These are phyloP conservation scores for Hyaloperonospora brassicae DNA, from an alignment of 352 stramenopile species.

Conservation along the genomic window DNA sequence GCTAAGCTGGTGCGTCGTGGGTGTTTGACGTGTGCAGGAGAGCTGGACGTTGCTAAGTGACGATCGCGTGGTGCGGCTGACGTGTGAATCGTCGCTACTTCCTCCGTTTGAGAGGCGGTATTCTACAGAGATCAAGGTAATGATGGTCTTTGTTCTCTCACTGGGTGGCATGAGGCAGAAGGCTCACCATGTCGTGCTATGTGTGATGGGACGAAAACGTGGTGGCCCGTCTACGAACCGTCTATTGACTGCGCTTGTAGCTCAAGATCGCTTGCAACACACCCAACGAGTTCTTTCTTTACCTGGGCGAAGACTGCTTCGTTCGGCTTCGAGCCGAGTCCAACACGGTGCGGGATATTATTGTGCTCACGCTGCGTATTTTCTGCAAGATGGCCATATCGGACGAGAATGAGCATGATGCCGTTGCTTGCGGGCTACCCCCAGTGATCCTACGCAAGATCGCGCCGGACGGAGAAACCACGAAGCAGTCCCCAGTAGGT, in stretches of 20 bases:
- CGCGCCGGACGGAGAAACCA: conserved; percentile 29
- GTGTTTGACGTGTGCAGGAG: conserved; percentile 32
- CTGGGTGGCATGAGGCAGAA: not conserved
- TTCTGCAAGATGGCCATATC: conserved; percentile 60
- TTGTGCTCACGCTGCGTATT: conserved; percentile 69
- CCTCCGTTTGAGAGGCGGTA: conserved; percentile 75
- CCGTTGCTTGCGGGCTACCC: conserved; percentile 44
- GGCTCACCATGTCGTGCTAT: conserved; percentile 15
- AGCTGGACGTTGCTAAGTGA: conserved; percentile 80
- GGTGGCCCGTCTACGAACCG: no score
- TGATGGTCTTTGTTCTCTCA: not conserved
- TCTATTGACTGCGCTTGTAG: no score
- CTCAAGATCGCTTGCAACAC: conserved; percentile 49
- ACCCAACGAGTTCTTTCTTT: conserved; percentile 62
- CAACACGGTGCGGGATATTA: conserved; percentile 68
- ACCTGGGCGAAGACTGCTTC: conserved; percentile 46
- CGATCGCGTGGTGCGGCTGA: conserved; percentile 61
- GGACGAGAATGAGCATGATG: conserved; percentile 36
- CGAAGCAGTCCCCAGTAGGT: conserved; percentile 40
- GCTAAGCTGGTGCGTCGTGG: conserved; percentile 1
- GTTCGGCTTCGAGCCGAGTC: conserved; percentile 67
- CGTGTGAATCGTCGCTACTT: conserved; percentile 75
- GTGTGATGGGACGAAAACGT: conserved; percentile 1
- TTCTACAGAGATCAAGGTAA: conserved; percentile 56
- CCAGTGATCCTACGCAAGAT: conserved; percentile 62